Conservation (phyloP, 2,329 filamentous ascomycete genomes). For the Knoxdaviesia proteae region DNA sequence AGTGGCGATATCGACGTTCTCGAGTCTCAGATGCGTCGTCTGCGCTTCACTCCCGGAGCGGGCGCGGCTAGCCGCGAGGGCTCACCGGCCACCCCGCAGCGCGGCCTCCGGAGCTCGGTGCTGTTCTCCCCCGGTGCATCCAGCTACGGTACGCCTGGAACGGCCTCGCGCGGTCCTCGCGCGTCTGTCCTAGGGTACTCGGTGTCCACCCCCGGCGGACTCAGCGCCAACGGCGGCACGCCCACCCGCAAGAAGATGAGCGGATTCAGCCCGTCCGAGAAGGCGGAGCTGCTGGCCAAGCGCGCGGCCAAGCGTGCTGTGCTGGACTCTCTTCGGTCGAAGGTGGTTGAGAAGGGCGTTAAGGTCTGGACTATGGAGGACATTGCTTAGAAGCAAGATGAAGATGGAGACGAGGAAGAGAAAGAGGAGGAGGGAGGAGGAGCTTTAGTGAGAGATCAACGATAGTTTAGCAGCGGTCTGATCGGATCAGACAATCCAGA, state of each 20-base stretch:
- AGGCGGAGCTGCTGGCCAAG: slow-evolving; percentile 31
- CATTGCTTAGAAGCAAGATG: not conserved
- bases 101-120: slow-evolving; percentile 13
- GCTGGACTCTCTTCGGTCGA: slow-evolving; percentile 26
- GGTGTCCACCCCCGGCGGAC: not conserved
- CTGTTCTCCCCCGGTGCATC: slow-evolving; percentile 11
- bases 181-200: slow-evolving; percentile 16
- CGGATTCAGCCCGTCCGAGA: slow-evolving; percentile 38
- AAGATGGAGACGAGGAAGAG: not conserved
- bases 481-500: no score
- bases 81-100: slow-evolving; percentile 18
- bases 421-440: not conserved
- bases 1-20: slow-evolving; percentile 80
- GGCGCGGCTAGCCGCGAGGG: slow-evolving; percentile 17
- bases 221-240: slow-evolving; percentile 15
- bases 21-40: slow-evolving; percentile 64
- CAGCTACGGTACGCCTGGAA: slow-evolving; percentile 17
- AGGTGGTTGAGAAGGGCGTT: slow-evolving; percentile 27
- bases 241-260: slow-evolving; percentile 40
- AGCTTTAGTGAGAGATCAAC: not conserved
- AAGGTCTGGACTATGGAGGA: slow-evolving; percentile 27
- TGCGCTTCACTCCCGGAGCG: slow-evolving; percentile 29
- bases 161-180: slow-evolving; percentile 10
- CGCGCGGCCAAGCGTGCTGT: slow-evolving; percentile 30
- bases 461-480: not conserved